Conservation (phyloP, 306 rosid genomes). For the Styphnolobium japonicum region DNA sequence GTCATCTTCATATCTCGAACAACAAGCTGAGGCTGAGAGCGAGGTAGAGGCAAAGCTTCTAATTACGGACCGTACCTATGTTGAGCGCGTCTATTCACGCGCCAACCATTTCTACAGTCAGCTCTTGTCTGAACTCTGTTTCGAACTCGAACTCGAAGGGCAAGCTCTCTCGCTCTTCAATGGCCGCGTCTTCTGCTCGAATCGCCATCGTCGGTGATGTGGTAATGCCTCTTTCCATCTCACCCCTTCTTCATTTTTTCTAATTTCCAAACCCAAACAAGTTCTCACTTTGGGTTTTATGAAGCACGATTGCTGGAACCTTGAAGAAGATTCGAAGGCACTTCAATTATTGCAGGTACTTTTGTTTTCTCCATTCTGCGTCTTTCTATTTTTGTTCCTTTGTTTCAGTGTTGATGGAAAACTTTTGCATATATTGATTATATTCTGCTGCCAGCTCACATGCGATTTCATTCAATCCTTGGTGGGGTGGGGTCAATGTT, state of each 20-base stretch:
- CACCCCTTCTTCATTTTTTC: background rate
- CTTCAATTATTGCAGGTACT: constrained; percentile 65
- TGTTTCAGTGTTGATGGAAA: background rate
- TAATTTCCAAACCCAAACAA: background rate
- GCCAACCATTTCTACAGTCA: constrained; percentile 29
- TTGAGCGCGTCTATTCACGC: constrained; percentile 52
- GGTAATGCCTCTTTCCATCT: constrained; percentile 43
- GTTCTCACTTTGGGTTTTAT: background rate
- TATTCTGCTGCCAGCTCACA: background rate
- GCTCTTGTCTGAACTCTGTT: constrained; percentile 1
- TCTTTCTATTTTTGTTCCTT: background rate
- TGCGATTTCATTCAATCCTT: background rate
- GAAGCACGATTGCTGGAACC: constrained; percentile 82
- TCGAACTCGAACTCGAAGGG: too few relatives aligned
- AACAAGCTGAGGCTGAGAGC: too few relatives aligned
- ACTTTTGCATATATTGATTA: background rate
- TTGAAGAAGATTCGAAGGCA: constrained; percentile 76
- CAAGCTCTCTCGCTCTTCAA: constrained; percentile 37
- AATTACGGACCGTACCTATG: constrained; percentile 18
- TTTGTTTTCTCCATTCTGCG: background rate
- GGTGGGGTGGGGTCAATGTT: background rate
- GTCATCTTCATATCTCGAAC: too few relatives aligned
- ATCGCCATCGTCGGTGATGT: constrained; percentile 82
- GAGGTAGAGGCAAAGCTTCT: background rate
- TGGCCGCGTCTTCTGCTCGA: constrained; percentile 66